Conservation (phyloP, 805 yeast genomes). For the Gaillardinia entomophila region DNA sequence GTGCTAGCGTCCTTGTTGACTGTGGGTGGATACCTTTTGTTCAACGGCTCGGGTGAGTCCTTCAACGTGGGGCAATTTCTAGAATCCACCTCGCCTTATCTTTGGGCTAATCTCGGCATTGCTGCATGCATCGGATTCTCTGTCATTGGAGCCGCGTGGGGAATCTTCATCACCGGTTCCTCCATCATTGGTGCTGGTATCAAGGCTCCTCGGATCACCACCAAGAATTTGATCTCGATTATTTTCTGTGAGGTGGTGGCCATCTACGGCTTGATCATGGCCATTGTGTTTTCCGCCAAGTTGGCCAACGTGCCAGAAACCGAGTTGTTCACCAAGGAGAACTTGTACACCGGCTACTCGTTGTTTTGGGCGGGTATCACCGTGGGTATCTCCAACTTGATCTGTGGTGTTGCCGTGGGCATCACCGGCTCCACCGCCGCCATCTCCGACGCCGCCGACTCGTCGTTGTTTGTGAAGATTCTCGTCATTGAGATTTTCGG, state of each 20-base stretch:
- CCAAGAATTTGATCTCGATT: constrained; percentile 92
- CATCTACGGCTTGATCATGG: constrained; percentile 94
- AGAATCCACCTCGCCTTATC: constrained; percentile 81
- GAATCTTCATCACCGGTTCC: constrained; percentile 92
- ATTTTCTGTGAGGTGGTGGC: constrained; percentile 99
- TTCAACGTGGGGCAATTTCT: constrained; percentile 90
- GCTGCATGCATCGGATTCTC: constrained; percentile 87
- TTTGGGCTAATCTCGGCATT: constrained; percentile 95
- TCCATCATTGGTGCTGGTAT: constrained; percentile 97
- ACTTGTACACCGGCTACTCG: constrained; percentile 90
- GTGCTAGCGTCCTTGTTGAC: constrained; percentile 27
- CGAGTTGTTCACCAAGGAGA: constrained; percentile 69
- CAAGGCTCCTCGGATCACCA: constrained; percentile 93
- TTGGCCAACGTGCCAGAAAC: constrained; percentile 60
- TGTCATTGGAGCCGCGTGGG: constrained; percentile 99
- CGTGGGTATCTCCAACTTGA: constrained; percentile 86
- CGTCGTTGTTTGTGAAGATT: constrained; percentile 89
- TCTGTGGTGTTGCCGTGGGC: constrained; percentile 97
- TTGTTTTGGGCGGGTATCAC: constrained; percentile 98
- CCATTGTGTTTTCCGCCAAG: constrained; percentile 93
- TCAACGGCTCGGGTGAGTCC: constrained; percentile 87
- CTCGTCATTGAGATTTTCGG: constrained; percentile 97
- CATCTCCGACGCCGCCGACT: constrained; percentile 94
- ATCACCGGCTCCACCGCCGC: constrained; percentile 99
- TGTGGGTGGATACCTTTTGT: constrained; percentile 58